Evolutionary conservation across 2,329 filamentous ascomycete species (phyloP).

Genomic region (Claviceps quebecensis): DNA sequence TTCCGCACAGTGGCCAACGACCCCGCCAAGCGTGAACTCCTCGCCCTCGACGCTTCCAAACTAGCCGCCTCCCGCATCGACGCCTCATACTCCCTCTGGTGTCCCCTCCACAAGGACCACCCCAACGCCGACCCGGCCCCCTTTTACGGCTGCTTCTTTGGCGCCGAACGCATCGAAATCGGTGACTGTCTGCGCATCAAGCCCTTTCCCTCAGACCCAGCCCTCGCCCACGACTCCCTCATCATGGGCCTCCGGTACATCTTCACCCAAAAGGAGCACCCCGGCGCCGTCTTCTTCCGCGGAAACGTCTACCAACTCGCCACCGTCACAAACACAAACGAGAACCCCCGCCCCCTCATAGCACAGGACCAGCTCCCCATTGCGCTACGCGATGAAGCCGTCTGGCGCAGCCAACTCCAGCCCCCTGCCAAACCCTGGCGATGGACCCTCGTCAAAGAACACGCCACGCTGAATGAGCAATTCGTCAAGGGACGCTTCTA

Average conservation of each 20-base stretch:
- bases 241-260: constrained; percentile 28
- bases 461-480: constrained; percentile 31
- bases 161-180: constrained; percentile 33
- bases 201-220: constrained; percentile 23
- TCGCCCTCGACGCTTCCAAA: constrained; percentile 37
- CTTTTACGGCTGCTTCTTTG: constrained; percentile 36
- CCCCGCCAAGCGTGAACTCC: constrained; percentile 23
- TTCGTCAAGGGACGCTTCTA: constrained; percentile 44
- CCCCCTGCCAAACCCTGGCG: constrained; percentile 21
- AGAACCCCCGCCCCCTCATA: constrained; percentile 14
- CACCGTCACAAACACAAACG: constrained; percentile 12
- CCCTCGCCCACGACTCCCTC: constrained; percentile 16
- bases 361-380: constrained; percentile 26
- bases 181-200: constrained; percentile 35
- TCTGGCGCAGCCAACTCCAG: constrained; percentile 24
- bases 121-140: constrained; percentile 18
- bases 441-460: constrained; percentile 29
- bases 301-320: constrained; percentile 26
- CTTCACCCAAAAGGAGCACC: constrained; percentile 21
- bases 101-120: constrained; percentile 17
- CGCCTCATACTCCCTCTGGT: constrained; percentile 35
- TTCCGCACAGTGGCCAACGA: constrained; percentile 21
- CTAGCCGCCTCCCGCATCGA: constrained; percentile 35
- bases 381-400: constrained; percentile 25
- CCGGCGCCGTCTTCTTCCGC: constrained; percentile 25